phyloP scores from a whole-genome alignment of 345 rosid genomes.

The Salix caprea region DNA sequence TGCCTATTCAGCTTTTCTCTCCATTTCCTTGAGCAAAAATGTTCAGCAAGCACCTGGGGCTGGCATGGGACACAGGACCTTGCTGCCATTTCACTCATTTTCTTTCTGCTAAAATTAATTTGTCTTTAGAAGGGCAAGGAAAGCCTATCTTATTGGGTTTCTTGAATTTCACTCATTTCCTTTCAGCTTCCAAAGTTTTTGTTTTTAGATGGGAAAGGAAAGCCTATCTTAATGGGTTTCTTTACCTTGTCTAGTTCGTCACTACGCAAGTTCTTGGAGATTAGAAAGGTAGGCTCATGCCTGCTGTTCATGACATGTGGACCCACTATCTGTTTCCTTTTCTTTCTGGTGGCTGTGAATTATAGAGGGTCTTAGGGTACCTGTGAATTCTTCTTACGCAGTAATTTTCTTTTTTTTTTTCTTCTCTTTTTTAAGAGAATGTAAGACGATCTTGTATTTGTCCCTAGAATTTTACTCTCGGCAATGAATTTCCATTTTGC shows the following conservation, averaged over 20 bases:
- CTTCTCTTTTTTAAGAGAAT: too few relatives aligned
- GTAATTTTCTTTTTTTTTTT: too few relatives aligned
- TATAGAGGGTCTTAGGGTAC: too few relatives aligned
- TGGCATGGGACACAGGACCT: conserved; percentile 31
- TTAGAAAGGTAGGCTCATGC: neutral
- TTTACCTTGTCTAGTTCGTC: conserved; percentile 1
- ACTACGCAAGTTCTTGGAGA: neutral
- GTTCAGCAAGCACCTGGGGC: conserved; percentile 12
- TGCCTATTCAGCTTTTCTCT: conserved; percentile 18
- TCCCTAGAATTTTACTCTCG: neutral
- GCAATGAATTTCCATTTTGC: too few relatives aligned
- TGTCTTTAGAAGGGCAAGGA: neutral
- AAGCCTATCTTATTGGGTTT: neutral
- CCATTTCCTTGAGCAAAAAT: conserved; percentile 17
- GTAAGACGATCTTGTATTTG: neutral
- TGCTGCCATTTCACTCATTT: conserved; percentile 34
- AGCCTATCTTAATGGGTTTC: neutral
- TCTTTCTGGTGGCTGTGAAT: neutral
- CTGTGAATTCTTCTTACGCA: too few relatives aligned
- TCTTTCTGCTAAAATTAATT: too few relatives aligned
- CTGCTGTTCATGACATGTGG: neutral
- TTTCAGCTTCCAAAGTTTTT: neutral
- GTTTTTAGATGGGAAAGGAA: neutral
- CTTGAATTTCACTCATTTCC: conserved; percentile 25
- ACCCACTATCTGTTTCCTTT: neutral